These are phyloP conservation scores for Cicer chorassanicum DNA, from an alignment of 306 rosid species.

Conservation along the genomic window DNA sequence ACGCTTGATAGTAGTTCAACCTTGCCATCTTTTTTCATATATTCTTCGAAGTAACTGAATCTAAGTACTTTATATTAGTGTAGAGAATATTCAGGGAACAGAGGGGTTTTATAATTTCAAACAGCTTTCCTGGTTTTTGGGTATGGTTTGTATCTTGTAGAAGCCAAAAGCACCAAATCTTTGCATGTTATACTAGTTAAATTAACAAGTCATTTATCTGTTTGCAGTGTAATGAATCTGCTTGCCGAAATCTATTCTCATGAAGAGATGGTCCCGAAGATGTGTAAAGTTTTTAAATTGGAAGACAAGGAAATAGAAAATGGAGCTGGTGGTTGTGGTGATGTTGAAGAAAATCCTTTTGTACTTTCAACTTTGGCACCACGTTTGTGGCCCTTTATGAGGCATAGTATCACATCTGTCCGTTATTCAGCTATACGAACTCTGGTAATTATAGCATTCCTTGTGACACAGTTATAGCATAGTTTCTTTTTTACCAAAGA, in stretches of 20 bases:
- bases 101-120: constrained; percentile 11
- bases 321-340: constrained; percentile 55
- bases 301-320: constrained; percentile 60
- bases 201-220: constrained; percentile 39
- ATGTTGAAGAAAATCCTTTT: constrained; percentile 70
- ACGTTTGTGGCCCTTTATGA: constrained; percentile 98
- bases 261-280: constrained; percentile 84
- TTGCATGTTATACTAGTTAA: constrained; percentile 21
- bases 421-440: constrained; percentile 93
- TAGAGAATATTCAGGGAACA: constrained; percentile 19
- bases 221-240: constrained; percentile 97
- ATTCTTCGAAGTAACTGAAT: constrained; percentile 4
- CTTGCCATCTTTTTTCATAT: constrained; percentile 7
- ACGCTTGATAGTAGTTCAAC: constrained; percentile 8
- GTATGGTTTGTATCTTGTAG: constrained; percentile 5
- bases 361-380: constrained; percentile 82
- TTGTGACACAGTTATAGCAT: not conserved
- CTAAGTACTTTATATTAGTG: not conserved
- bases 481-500: not conserved
- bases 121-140: constrained; percentile 1
- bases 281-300: constrained; percentile 61
- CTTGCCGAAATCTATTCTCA: constrained; percentile 97
- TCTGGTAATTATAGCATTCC: constrained; percentile 60
- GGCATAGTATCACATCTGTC: constrained; percentile 90
- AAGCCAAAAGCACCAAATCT: constrained; percentile 8